These are phyloP conservation scores for Solanum chiquidenum DNA, from an alignment of 257 asterid species.

Conservation along the genomic window DNA sequence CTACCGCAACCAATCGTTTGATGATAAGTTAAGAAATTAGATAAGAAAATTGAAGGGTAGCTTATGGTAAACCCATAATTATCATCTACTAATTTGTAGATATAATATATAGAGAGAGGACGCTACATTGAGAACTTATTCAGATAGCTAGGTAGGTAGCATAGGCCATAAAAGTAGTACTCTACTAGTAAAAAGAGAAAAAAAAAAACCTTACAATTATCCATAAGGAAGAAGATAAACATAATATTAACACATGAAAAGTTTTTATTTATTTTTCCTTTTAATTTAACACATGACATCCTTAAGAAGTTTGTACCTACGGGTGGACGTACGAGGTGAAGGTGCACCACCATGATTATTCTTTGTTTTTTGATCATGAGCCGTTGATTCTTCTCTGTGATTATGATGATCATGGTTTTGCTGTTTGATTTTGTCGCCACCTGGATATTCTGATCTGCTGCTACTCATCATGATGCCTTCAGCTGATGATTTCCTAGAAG, in stretches of 20 bases:
- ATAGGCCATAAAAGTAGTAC: neutral
- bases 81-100: neutral
- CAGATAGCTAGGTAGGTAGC: neutral
- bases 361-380: slow-evolving; percentile 15
- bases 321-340: slow-evolving; percentile 32
- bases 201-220: neutral
- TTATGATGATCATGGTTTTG: neutral
- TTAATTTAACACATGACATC: slow-evolving; percentile 41
- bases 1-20: neutral
- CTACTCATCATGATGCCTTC: neutral
- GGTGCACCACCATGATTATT: slow-evolving; percentile 2
- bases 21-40: neutral
- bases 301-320: slow-evolving; percentile 50
- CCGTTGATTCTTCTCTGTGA: neutral
- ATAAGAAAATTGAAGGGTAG: neutral
- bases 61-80: neutral
- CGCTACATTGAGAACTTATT: neutral
- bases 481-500: neutral
- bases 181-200: neutral
- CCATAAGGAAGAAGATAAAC: neutral
- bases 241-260: neutral
- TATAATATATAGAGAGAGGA: neutral
- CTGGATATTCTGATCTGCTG: slow-evolving; percentile 18
- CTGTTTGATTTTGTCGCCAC: slow-evolving; percentile 10
- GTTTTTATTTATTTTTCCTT: neutral